phyloP scores from a whole-genome alignment of 495 filamentous ascomycete genomes.

The Penicillium simplicissimum region DNA sequence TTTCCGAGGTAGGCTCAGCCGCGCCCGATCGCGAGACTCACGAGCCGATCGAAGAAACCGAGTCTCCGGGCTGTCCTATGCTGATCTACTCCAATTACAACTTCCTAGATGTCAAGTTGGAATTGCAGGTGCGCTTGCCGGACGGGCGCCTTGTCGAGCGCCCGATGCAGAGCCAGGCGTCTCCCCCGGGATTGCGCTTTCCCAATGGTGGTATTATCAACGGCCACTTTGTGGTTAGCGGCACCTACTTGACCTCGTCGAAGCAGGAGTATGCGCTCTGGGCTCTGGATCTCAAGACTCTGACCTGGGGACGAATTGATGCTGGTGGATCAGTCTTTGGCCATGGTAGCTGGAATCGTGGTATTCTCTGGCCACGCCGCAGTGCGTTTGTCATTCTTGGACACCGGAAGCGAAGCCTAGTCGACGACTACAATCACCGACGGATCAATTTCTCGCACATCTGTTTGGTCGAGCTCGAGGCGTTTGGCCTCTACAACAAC shows the following conservation, averaged over 20 bases:
- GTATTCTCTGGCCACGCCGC: slow-evolving; percentile 85
- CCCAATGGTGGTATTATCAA: slow-evolving; percentile 94
- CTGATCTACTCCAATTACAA: slow-evolving; percentile 99
- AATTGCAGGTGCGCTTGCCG: slow-evolving; percentile 81
- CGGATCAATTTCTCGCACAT: slow-evolving; percentile 97
- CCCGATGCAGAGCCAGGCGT: slow-evolving; percentile 81
- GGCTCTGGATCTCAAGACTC: slow-evolving; percentile 83
- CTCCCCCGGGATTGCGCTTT: slow-evolving; percentile 89
- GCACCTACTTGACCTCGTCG: slow-evolving; percentile 93
- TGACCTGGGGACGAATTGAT: slow-evolving; percentile 95
- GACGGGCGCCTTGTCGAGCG: slow-evolving; percentile 87
- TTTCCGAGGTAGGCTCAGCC: slow-evolving; percentile 67
- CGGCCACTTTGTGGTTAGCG: slow-evolving; percentile 93
- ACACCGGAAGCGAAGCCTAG: slow-evolving; percentile 87
- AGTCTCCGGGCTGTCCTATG: slow-evolving; percentile 73
- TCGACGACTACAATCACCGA: slow-evolving; percentile 97
- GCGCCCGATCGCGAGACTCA: slow-evolving; percentile 40
- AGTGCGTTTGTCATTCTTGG: slow-evolving; percentile 95
- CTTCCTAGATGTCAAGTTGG: slow-evolving; percentile 93
- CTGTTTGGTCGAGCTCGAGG: slow-evolving; percentile 94
- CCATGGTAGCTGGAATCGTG: slow-evolving; percentile 95
- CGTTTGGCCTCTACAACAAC: slow-evolving; percentile 96
- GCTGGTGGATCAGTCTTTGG: slow-evolving; percentile 92
- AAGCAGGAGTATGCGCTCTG: slow-evolving; percentile 98
- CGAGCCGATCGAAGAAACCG: slow-evolving; percentile 41